Conservation (phyloP, 139 green algal genomes). For the Chlamydomonas sp. region DNA sequence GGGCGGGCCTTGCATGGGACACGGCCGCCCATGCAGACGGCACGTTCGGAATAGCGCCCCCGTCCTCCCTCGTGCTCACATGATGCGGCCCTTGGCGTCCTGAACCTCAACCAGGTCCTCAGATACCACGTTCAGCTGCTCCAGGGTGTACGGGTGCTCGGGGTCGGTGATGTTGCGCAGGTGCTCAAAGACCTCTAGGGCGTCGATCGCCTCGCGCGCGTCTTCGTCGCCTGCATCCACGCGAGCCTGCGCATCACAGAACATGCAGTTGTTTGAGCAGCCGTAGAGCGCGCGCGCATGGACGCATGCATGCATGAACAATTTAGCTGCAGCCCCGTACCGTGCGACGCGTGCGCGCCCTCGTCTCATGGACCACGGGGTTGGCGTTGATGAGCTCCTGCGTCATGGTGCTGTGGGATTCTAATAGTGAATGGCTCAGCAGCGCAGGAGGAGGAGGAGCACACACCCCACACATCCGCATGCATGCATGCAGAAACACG, state of each 20-base stretch:
- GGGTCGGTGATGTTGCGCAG: conserved; percentile 92
- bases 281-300: too few relatives aligned
- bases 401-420: too few relatives aligned
- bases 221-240: conserved; percentile 12
- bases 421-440: too few relatives aligned
- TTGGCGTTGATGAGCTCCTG: conserved; percentile 66
- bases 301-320: neutral
- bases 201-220: conserved; percentile 70
- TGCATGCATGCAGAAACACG: too few relatives aligned
- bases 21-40: too few relatives aligned
- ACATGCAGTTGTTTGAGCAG: neutral
- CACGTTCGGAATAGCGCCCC: neutral
- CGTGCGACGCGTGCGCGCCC: conserved; percentile 22
- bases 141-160: conserved; percentile 95
- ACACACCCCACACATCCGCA: too few relatives aligned
- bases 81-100: conserved; percentile 51
- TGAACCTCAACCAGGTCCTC: conserved; percentile 67
- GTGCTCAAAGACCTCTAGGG: conserved; percentile 58
- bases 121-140: conserved; percentile 87
- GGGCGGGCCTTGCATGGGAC: too few relatives aligned
- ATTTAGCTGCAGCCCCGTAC: conserved; percentile 11
- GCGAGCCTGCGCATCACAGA: neutral
- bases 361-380: conserved; percentile 53
- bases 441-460: too few relatives aligned
- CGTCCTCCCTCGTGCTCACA: conserved; percentile 31